Base-by-base conservation (phyloP, 2,329 filamentous ascomycete species). In the Claviceps fusiformis region DNA sequence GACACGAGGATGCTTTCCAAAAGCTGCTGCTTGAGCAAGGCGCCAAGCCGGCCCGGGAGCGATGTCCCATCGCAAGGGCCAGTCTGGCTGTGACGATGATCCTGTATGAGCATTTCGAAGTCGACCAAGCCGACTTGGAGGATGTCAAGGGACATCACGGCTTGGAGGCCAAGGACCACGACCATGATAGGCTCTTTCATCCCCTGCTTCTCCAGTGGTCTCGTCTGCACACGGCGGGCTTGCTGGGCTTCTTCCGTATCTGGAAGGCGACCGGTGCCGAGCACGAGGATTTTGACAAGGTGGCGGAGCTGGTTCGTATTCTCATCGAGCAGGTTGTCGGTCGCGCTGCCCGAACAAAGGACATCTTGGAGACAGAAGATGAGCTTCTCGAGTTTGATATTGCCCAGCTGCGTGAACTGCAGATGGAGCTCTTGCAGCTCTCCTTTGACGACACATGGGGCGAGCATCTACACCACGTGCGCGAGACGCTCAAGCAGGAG, bases 371-470 rank as follows among this genome's bases (percentile, higher is more conserved):
- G 62, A 81, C 95, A 0, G 92, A 97, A 69, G 90, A 95, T 61
- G 91, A 96, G 58, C 76, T 98, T 56, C 78, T 82, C 7, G 87
- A 91, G 62, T 92, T 89, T 65, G 90, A 95, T 61, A 86, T 90
- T 62, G 75, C 78, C 48, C 81, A 83, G 44, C 75, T 97, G 54
- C 82, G 93, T 53, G 84, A 90, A 64, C 75, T 95, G 54, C 93
- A 98, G 70, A 96, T 97, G 90, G 87, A 95, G 62, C 77, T 96
- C 11, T 75, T 97, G 5, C 89, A 95, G 66, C 75, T 93, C 60
- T 88, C 89, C 0, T 97, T 97, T 65, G 92, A 97, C 67, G 89
- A 95, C 66, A 87, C 87, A 51, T 98, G 93, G 93, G 91, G 91
- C 13, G 82, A 87, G 59, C 90, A 97, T 70, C 76, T 98, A 33